A percentile compares a stretch with the other conserved stretches of the same genome.
Evolutionary conservation across 768 basidiomycete genomes (phyloP).

Genomic region (Amanita rimosa): DNA sequence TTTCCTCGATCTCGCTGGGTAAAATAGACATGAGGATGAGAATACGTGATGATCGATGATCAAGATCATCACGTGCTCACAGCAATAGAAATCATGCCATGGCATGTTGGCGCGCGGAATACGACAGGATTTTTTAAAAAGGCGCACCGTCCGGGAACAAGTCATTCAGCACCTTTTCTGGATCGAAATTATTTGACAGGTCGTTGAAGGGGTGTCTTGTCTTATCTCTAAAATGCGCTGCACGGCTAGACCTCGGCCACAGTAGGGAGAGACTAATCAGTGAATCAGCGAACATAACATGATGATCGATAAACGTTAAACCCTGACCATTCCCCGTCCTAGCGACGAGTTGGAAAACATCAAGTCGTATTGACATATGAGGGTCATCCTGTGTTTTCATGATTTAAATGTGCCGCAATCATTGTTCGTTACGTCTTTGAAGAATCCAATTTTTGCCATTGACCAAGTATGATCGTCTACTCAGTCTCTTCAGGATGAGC

Average conservation of each 20-base stretch:
- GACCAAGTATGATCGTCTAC: slow-evolving; percentile 1
- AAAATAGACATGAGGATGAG: too few species aligned
- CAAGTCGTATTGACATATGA: slow-evolving; percentile 51
- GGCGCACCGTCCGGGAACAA: slow-evolving; percentile 69
- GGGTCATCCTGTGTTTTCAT: slow-evolving; percentile 59
- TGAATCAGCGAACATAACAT: slow-evolving; percentile 32
- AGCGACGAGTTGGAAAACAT: slow-evolving; percentile 25
- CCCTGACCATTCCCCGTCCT: slow-evolving; percentile 10
- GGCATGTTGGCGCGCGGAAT: slow-evolving; percentile 4
- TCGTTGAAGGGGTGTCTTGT: slow-evolving; percentile 41
- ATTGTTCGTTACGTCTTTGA: slow-evolving; percentile 36
- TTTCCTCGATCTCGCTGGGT: too few species aligned
- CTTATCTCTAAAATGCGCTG: slow-evolving; percentile 57
- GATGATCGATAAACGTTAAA: background rate
- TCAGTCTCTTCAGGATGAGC: slow-evolving; percentile 75
- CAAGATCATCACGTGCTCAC: too few species aligned
- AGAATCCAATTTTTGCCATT: background rate
- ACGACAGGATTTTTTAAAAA: background rate
- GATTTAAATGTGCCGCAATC: slow-evolving; percentile 56
- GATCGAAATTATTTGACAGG: slow-evolving; percentile 45
- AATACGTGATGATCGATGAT: too few species aligned
- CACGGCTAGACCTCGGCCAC: slow-evolving; percentile 61
- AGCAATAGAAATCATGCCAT: too few species aligned
- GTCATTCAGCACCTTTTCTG: slow-evolving; percentile 47
- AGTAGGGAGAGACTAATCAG: too few species aligned